Evolutionary conservation across 2,329 filamentous ascomycete genomes (phyloP), one percentile per base, ranked within the genome.

Genomic region (Graphium sp.): DNA sequence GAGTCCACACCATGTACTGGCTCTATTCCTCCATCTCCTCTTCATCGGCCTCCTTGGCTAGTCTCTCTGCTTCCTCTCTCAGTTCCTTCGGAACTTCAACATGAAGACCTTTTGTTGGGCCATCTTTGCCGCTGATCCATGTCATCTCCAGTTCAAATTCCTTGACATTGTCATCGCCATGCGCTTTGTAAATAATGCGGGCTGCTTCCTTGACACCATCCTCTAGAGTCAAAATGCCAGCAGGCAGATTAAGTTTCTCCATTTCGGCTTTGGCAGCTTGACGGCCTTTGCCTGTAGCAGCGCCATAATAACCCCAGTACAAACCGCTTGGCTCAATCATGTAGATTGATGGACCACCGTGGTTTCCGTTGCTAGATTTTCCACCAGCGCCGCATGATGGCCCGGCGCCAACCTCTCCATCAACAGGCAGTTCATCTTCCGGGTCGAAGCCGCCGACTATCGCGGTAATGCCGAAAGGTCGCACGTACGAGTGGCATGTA

Each of bases 141-240:
- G 82, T 92, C 84, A 98, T 91, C 62, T 98, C 89, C 34, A 98
- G 65, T 71, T 98, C 89, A 47, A 95, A 98, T 39, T 95, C 89
- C 66, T 98, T 98, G 59, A 95, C 89, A 62, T 95, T 95, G 66
- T 87, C 95, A 54, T 98, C 89, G 53, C 95, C 89, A 50, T 98
- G 89, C 27, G 87, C 85, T 35, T 93, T 73, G 52, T 94, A 91
- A 56, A 98, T 95, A 56, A 98, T 98, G 36, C 84, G 66, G 32
- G 89, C 89, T 19, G 89, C 89, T 62, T 95, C 81, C 65, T 92
- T 94, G 46, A 98, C 82, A 28, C 78, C 89, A 47, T 95, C 75
- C 47, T 78, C 62, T 34, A 98, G 62, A 36, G 76, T 80, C 31
- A 95, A 66, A 28, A 66, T 76, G 31, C 73, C 78, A 8, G 74